These are phyloP conservation scores for Pyrenochaeta sp. DNA, from an alignment of 2,329 filamentous ascomycete species.

Conservation along the genomic window DNA sequence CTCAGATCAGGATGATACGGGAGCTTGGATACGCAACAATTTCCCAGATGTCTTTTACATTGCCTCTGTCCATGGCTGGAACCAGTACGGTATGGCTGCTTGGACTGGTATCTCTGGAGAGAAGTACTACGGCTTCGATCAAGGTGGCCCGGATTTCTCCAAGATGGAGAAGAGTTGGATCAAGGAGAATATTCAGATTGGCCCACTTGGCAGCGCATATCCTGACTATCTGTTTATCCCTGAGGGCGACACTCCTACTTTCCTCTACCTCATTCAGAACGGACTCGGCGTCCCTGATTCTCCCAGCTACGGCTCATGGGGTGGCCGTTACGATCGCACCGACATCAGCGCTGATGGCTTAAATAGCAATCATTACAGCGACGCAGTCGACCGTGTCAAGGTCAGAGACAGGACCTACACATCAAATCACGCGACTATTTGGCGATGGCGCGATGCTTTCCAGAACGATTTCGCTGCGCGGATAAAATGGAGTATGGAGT, in stretches of 20 bases:
- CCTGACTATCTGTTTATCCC: conserved; percentile 59
- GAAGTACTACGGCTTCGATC: conserved; percentile 55
- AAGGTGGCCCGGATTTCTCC: conserved; percentile 57
- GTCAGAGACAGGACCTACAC: conserved; percentile 45
- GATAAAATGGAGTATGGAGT: conserved; percentile 56
- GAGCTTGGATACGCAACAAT: conserved; percentile 62
- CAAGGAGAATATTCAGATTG: conserved; percentile 61
- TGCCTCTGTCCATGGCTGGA: conserved; percentile 63
- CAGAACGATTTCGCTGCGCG: conserved; percentile 60
- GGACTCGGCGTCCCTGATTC: conserved; percentile 57
- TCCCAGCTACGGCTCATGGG: conserved; percentile 60
- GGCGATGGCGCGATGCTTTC: conserved; percentile 62
- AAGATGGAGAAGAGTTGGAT: conserved; percentile 62
- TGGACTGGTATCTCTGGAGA: conserved; percentile 66
- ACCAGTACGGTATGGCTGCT: conserved; percentile 61
- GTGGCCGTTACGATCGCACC: conserved; percentile 54
- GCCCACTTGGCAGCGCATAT: conserved; percentile 52
- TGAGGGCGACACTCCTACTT: conserved; percentile 63
- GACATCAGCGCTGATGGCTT: conserved; percentile 43
- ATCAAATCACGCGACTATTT: conserved; percentile 59
- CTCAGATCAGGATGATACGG: conserved; percentile 66
- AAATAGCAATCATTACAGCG: conserved; percentile 48
- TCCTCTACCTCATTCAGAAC: conserved; percentile 59
- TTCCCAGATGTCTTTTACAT: conserved; percentile 66
- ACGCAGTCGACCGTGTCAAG: conserved; percentile 47